Evolutionary conservation across 1,284 basidiomycete species (phyloP), one percentile per base, ranked within the genome.

Genomic region (Rhodotorula glutinis): DNA sequence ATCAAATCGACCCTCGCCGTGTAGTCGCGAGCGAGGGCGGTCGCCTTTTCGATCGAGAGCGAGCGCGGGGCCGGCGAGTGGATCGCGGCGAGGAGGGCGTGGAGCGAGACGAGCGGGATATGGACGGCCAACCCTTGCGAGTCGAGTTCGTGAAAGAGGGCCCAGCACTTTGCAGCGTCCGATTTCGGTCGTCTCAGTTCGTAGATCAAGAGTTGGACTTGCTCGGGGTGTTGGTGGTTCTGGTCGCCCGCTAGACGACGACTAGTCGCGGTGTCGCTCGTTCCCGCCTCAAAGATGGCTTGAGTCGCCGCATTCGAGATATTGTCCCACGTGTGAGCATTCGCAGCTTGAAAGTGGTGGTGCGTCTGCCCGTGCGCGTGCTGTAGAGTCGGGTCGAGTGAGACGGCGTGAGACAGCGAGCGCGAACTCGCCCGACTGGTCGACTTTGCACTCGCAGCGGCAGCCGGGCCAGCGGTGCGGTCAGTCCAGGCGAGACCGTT

Each of bases 1-100:
- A 73, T 53, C 16, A 70, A 53, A 41, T 73, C 65, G 44, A 58
- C 61, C 53, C 64, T 65, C 43, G 44, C 25, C 21, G 47, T 49
- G 56, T 68, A 73, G 25, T 38, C 53, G 17, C 55, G 53, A 0
- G 63, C 64, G 25, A 29, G 51, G 7, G 25, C 21, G 21, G 56
- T 62, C 9, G 64, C 65, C 29, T 40, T 30, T 40, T 53, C 49
- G 46, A 69, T 53, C 17, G 62, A 33, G 40, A 65, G n/a, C 47
- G 51, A 25, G 16, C 13, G 29, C 1, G 13, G 54, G 8, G 25
- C 30, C 17, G 13, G 46, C 38, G 25, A 10, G 53, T 66, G 63
- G 60, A 73, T 55, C 0, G 65, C 66, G 23, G 67, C 33, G 27
- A 73, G 59, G 59, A 73, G 58, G 40, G 56, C 46, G 59, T 65